These are phyloP conservation scores for Plasmodium billcollinsi DNA, from an alignment of 169 alveolate species.

Conservation along the genomic window DNA sequence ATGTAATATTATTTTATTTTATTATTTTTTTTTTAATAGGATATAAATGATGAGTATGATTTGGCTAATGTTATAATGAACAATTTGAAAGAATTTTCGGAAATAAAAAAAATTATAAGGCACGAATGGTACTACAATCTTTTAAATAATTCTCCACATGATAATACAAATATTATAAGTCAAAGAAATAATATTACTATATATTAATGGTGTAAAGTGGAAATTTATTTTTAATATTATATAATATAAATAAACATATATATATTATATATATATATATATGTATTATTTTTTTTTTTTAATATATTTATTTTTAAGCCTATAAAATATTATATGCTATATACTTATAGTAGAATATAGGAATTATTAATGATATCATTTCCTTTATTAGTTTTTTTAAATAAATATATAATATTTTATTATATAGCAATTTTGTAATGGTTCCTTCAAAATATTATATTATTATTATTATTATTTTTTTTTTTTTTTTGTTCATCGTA, in stretches of 20 bases:
- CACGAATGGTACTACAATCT: conserved; percentile 68
- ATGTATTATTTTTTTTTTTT: conserved; percentile 3
- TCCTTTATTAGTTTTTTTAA: too few species aligned
- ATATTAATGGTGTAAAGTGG: background rate
- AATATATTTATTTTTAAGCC: background rate
- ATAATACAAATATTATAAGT: conserved; percentile 29
- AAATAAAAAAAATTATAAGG: conserved; percentile 48
- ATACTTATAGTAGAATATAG: too few species aligned
- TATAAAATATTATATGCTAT: too few species aligned
- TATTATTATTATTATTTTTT: too few species aligned
- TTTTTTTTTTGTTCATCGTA: too few species aligned
- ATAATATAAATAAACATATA: too few species aligned
- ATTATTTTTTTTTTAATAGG: conserved; percentile 25
- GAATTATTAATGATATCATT: too few species aligned
- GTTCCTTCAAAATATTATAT: too few species aligned
- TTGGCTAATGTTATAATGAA: conserved; percentile 58
- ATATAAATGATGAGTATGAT: conserved; percentile 64
- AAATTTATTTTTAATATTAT: background rate
- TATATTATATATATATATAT: background rate
- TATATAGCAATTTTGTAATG: too few species aligned
- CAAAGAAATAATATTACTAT: background rate
- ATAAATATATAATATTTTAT: too few species aligned
- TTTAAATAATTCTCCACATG: conserved; percentile 68
- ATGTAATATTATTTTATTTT: background rate
- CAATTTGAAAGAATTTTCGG: conserved; percentile 61